A percentile compares a stretch with the other conserved stretches of the same genome.
Evolutionary conservation across 257 asterid species (phyloP).

Genomic region (Fraxinus excelsior): DNA sequence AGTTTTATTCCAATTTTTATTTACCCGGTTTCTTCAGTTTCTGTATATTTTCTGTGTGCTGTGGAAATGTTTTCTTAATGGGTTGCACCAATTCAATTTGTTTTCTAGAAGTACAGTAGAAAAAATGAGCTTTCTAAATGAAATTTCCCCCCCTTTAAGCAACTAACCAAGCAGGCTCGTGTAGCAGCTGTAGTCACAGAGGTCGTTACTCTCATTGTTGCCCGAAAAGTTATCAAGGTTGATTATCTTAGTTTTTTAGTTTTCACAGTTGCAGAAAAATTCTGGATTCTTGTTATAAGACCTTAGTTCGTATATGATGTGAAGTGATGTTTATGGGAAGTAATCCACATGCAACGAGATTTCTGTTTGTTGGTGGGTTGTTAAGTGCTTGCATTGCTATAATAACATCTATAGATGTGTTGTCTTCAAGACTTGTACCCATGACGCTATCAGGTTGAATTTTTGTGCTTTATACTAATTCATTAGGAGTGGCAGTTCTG

Average conservation of each 20-base stretch:
- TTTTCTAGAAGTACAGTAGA: background rate
- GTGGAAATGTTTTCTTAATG: background rate
- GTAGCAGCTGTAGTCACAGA: background rate
- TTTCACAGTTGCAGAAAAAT: background rate
- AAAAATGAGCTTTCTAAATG: background rate
- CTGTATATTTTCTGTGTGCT: background rate
- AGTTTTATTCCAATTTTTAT: background rate
- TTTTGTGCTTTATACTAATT: background rate
- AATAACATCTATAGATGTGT: background rate
- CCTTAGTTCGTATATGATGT: background rate
- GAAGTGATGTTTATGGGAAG: background rate
- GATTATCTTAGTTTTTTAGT: background rate
- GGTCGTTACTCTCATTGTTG: background rate
- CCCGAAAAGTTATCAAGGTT: background rate
- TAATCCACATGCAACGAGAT: background rate
- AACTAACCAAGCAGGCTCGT: background rate
- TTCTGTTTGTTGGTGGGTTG: background rate
- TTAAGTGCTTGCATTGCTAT: background rate
- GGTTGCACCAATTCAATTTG: background rate
- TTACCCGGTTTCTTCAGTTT: background rate
- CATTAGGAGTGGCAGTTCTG: background rate
- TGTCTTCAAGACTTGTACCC: no score
- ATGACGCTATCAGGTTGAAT: background rate
- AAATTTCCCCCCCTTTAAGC: background rate
- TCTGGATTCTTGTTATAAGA: background rate